phyloP scores from a whole-genome alignment of 208 protist genomes.

The Porcisia hertigi region DNA sequence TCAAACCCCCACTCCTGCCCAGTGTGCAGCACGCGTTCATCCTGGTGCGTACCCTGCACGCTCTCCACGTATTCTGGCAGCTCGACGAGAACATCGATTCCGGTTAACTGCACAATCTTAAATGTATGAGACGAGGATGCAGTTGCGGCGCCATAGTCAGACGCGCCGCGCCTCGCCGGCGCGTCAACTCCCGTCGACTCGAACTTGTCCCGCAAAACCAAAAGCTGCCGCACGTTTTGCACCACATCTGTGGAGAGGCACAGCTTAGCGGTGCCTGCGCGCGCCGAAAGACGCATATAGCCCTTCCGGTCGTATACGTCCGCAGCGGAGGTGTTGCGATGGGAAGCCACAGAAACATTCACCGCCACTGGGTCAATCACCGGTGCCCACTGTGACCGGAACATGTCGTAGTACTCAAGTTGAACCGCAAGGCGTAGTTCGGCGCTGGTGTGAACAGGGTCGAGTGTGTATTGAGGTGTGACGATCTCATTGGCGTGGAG shows the following conservation, averaged over 20 bases:
- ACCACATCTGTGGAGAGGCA: conserved; percentile 21
- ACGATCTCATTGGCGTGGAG: conserved; percentile 14
- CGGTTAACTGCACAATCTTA: conserved; percentile 27
- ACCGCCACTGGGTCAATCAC: conserved; percentile 25
- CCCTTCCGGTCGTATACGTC: conserved; percentile 30
- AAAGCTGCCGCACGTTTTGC: conserved; percentile 27
- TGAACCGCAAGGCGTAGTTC: conserved; percentile 23
- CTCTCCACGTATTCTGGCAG: conserved; percentile 17
- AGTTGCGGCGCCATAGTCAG: neutral
- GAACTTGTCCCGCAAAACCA: conserved; percentile 19
- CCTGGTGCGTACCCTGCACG: neutral
- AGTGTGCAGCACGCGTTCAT: conserved; percentile 3
- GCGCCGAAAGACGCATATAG: conserved; percentile 16
- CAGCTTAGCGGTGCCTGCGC: conserved; percentile 13
- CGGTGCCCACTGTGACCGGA: conserved; percentile 25
- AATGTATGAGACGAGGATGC: conserved; percentile 16
- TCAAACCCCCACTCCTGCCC: conserved; percentile 57
- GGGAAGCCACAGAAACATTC: conserved; percentile 8
- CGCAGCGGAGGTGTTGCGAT: conserved; percentile 12
- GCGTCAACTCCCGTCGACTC: conserved; percentile 1
- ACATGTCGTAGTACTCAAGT: conserved; percentile 27
- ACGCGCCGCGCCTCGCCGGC: neutral
- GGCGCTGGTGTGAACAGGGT: conserved; percentile 4
- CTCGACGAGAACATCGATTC: conserved; percentile 5
- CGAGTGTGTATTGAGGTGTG: conserved; percentile 10